Base-by-base conservation (phyloP, 176 grass and related monocot genomes). In the Oryza rufipogon region DNA sequence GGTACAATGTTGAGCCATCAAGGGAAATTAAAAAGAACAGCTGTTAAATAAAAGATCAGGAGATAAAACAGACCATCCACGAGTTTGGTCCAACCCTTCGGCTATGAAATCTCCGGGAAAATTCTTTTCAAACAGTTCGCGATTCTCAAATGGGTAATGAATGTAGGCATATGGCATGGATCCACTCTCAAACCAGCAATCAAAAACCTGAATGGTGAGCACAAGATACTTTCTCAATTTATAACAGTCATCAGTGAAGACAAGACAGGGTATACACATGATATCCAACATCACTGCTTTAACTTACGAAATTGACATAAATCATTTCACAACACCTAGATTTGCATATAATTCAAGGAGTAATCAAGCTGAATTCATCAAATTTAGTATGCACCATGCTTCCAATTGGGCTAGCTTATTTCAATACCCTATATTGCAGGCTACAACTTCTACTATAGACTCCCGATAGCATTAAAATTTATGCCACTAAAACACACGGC, bases 171-270 rank as follows among this genome's bases (percentile, higher is more conserved):
- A 99, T 77, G 96, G 96, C 96, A 99, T 99, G 6, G 93, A 99
- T 51, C 93, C 93, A 84, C 96, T 99, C 84, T 99, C 96, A 81
- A 98, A 99, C 96, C 96, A 99, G 83, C 96, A 99, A 74, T 99
- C 96, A 9, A 99, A 98, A 80, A 99, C 96, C 96, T 99, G 85
- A 84, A 85, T 63, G 39, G 39, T 41, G 39, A 41, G 79, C 49
- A 77, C 19, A 54, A 71, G n/a, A 22, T 80, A 22, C 25, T 33
- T 90, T 66, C 25, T 68, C 22, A 80, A 66, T 76, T 47, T 38
- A 75, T 66, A 86, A 17, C 67, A 70, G 85, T 74, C 42, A 52
- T 16, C 49, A 52, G 17, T 17, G 49, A 52, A 52, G 49, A 1
- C 20, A 67, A 80, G 39, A 78, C 51, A 4, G 72, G 25, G 72